Evolutionary conservation across 805 yeast genomes (phyloP).

Genomic region (Metschnikowia gelsemii): DNA sequence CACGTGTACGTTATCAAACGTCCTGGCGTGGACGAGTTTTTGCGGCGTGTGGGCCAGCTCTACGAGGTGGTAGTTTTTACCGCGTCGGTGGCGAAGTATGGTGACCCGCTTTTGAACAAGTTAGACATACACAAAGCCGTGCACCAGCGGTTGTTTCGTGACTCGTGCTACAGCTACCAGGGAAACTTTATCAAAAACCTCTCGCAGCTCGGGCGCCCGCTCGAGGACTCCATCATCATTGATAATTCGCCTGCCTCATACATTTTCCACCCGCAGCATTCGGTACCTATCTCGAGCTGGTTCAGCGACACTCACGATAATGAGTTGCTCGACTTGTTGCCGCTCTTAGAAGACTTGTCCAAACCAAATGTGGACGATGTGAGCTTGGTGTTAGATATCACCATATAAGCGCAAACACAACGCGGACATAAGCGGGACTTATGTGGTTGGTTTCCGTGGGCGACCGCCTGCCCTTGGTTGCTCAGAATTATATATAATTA

Average conservation of each 20-base stretch:
- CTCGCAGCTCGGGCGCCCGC: constrained; percentile 91
- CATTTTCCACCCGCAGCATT: constrained; percentile 96
- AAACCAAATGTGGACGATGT: constrained; percentile 76
- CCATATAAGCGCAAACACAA: constrained; percentile 31
- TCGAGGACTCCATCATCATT: constrained; percentile 79
- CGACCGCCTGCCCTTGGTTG: constrained; percentile 1
- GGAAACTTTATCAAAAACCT: constrained; percentile 94
- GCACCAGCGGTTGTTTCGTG: constrained; percentile 92
- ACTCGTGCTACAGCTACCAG: constrained; percentile 88
- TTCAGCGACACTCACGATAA: constrained; percentile 97
- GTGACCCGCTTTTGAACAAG: constrained; percentile 90
- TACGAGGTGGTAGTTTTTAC: constrained; percentile 97
- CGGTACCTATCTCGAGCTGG: constrained; percentile 97
- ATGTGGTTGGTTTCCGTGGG: constrained; percentile 11
- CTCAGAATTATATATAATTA: constrained; percentile 2
- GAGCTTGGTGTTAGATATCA: constrained; percentile 78
- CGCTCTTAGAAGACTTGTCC: constrained; percentile 84
- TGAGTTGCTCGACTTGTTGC: constrained; percentile 87
- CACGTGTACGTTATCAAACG: constrained; percentile 95
- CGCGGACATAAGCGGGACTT: constrained; percentile 23
- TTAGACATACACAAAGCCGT: constrained; percentile 72
- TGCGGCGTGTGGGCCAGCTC: constrained; percentile 75
- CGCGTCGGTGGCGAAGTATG: constrained; percentile 92
- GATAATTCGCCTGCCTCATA: constrained; percentile 99
- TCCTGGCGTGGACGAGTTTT: constrained; percentile 96